phyloP scores from a whole-genome alignment of 192 early-diverging fungal species.

The Coemansia javaensis region DNA sequence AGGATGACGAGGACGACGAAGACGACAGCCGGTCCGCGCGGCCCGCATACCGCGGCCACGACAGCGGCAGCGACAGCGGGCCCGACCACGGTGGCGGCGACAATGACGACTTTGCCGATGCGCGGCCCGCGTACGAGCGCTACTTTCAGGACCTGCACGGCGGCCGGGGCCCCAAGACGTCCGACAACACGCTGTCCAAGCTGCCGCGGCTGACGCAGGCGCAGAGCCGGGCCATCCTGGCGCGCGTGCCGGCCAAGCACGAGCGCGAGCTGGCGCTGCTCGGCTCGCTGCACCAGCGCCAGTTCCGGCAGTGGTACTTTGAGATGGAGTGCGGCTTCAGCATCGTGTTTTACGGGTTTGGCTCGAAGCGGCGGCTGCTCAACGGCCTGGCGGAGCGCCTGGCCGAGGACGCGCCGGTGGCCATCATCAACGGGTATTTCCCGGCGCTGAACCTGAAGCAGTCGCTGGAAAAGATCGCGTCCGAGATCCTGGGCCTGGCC shows the following conservation, averaged over 20 bases:
- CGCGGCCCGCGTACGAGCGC: constrained; percentile 57
- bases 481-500: constrained; percentile 25
- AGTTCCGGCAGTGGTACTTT: constrained; percentile 87
- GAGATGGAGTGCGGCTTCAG: constrained; percentile 81
- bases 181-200: constrained; percentile 81
- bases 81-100: constrained; percentile 3
- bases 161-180: constrained; percentile 56
- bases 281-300: constrained; percentile 51
- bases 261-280: constrained; percentile 55
- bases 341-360: constrained; percentile 88
- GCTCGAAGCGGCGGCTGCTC: constrained; percentile 83
- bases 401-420: constrained; percentile 56
- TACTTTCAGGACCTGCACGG: constrained; percentile 75
- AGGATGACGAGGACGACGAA: constrained; percentile 16
- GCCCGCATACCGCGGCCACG: too few relatives aligned
- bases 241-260: constrained; percentile 58
- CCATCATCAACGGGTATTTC: constrained; percentile 84
- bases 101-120: constrained; percentile 13
- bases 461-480: constrained; percentile 61
- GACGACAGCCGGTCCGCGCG: too few relatives aligned
- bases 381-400: constrained; percentile 62
- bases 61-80: constrained; percentile 1
- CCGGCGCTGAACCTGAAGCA: constrained; percentile 69
- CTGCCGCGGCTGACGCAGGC: constrained; percentile 69
- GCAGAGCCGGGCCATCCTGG: constrained; percentile 58